Conservation (phyloP, 139 green algal species). For the Tetradesmus lagerheimii region DNA sequence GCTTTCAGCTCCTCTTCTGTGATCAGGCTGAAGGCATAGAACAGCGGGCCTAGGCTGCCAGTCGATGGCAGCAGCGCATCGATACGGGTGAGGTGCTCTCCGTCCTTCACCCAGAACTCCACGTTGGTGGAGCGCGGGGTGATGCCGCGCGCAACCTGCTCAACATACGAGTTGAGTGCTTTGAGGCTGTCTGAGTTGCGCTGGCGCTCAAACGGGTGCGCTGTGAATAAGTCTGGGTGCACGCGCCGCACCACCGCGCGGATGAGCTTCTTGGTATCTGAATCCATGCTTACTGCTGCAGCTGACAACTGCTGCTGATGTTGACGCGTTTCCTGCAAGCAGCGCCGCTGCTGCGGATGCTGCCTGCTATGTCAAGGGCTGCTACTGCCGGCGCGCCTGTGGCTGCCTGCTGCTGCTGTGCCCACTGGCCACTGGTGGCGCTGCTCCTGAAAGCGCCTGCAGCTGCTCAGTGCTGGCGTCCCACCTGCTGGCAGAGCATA, state of each 20-base stretch:
- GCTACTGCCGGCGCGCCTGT: not conserved
- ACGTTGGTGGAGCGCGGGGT: slow-evolving; percentile 52
- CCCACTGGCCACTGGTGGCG: not conserved
- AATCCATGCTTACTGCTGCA: slow-evolving; percentile 33
- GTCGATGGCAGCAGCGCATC: slow-evolving; percentile 62
- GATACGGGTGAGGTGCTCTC: slow-evolving; percentile 37
- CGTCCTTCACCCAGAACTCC: slow-evolving; percentile 76
- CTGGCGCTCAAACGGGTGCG: slow-evolving; percentile 75
- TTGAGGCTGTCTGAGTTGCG: slow-evolving; percentile 88
- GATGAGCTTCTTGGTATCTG: slow-evolving; percentile 59
- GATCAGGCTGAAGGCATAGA: slow-evolving; percentile 89
- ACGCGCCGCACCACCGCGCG: slow-evolving; percentile 78
- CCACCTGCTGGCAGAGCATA: not conserved
- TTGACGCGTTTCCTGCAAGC: not conserved
- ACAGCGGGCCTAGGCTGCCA: slow-evolving; percentile 85
- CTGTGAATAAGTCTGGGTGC: slow-evolving; percentile 89
- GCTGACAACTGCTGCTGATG: not conserved
- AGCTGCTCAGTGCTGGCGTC: not conserved
- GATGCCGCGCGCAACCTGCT: slow-evolving; percentile 68
- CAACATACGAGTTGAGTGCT: slow-evolving; percentile 86
- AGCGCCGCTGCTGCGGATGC: not conserved
- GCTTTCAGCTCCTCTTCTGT: slow-evolving; percentile 73
- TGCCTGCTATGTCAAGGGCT: not conserved
- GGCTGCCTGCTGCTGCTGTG: not conserved
- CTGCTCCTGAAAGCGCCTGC: not conserved